A percentile compares a stretch with the other conserved stretches of the same genome.
Evolutionary conservation across 345 rosid genomes (phyloP).

Genomic region (Citrus reticulata): DNA sequence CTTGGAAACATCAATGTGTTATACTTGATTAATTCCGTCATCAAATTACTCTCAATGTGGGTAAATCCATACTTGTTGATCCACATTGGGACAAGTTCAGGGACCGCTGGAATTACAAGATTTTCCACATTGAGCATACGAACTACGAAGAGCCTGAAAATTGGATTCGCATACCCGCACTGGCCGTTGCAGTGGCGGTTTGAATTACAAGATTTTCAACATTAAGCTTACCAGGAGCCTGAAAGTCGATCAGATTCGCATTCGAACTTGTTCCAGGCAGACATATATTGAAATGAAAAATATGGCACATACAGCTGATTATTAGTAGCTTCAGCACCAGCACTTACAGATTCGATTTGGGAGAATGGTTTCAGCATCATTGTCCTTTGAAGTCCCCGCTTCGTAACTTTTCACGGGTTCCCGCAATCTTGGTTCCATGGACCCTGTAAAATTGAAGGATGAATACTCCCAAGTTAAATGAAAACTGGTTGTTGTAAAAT

Average conservation of each 20-base stretch:
- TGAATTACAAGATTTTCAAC: slow-evolving; percentile 5
- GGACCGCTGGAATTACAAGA: slow-evolving; percentile 28
- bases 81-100: slow-evolving; percentile 18
- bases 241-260: slow-evolving; percentile 2
- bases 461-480: too few species aligned
- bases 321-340: too few species aligned
- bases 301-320: too few species aligned
- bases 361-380: too few species aligned
- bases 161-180: neutral
- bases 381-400: too few species aligned
- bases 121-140: slow-evolving; percentile 10
- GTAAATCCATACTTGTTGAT: slow-evolving; percentile 2
- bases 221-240: slow-evolving; percentile 7
- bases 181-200: too few species aligned
- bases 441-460: too few species aligned
- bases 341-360: too few species aligned
- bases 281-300: too few species aligned
- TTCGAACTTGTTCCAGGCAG: neutral
- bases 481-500: too few species aligned
- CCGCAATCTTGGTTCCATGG: too few species aligned
- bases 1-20: slow-evolving; percentile 15
- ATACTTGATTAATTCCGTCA: neutral
- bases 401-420: too few species aligned
- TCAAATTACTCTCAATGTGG: neutral
- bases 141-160: slow-evolving; percentile 16